Conservation (phyloP, 768 basidiomycete species). For the Clavaria fumosa region DNA sequence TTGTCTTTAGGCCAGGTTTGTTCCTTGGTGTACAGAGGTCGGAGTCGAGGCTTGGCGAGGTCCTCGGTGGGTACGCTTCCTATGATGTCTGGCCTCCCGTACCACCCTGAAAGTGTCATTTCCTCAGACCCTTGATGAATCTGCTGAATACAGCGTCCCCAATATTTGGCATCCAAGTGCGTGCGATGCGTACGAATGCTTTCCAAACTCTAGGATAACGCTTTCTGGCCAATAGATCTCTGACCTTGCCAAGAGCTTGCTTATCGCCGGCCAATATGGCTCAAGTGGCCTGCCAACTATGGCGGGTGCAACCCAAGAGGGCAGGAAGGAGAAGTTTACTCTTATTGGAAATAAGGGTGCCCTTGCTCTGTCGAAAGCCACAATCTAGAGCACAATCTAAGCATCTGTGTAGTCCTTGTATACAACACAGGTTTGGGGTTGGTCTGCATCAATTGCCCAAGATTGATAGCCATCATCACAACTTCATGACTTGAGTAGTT, state of each 20-base stretch:
- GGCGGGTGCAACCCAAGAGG: slow-evolving; percentile 28
- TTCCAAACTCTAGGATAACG: too few species aligned
- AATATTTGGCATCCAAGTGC: slow-evolving; percentile 30
- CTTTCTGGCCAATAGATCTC: slow-evolving; percentile 30
- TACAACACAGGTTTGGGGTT: too few species aligned
- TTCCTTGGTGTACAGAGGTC: slow-evolving; percentile 33
- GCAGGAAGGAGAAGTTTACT: slow-evolving; percentile 29
- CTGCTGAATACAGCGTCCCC: slow-evolving; percentile 24
- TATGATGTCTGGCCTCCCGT: too few species aligned
- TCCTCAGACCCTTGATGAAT: slow-evolving; percentile 22
- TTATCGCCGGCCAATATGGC: slow-evolving; percentile 38
- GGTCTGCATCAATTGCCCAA: too few species aligned
- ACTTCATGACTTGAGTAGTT: too few species aligned
- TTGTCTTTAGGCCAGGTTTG: slow-evolving; percentile 52
- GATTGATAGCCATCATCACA: too few species aligned
- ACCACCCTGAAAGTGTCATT: too few species aligned
- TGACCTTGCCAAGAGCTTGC: slow-evolving; percentile 38
- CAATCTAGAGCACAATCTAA: slow-evolving; percentile 8
- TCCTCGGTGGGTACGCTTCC: too few species aligned
- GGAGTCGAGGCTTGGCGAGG: slow-evolving; percentile 22
- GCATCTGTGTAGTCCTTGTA: not conserved
- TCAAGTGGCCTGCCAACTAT: slow-evolving; percentile 30
- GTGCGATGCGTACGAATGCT: slow-evolving; percentile 3
- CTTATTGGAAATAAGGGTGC: slow-evolving; percentile 42
- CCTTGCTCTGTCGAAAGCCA: slow-evolving; percentile 23